Evolutionary conservation across 257 asterid species (phyloP).

Genomic region (Dorcoceras hygrometricum): DNA sequence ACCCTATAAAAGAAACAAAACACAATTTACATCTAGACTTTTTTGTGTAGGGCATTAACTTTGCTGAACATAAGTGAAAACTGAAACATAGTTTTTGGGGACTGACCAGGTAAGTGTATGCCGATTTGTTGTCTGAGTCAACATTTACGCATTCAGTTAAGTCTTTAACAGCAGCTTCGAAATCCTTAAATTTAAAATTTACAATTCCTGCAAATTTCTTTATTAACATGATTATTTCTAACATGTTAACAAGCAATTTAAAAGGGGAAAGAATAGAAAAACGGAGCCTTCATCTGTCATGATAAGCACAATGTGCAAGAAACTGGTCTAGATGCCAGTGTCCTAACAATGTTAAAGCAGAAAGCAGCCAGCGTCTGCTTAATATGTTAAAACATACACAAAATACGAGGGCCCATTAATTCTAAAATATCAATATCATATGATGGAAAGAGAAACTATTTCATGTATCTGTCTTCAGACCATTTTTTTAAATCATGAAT

Average conservation of each 20-base stretch:
- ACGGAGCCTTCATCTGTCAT: conserved; percentile 22
- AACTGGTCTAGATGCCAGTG: background rate
- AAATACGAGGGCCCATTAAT: conserved; percentile 6
- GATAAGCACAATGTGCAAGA: conserved; percentile 19
- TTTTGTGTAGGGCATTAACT: background rate
- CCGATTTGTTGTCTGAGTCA: conserved; percentile 89
- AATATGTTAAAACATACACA: conserved; percentile 3
- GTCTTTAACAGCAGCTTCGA: conserved; percentile 84
- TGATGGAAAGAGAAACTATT: background rate
- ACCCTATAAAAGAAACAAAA: conserved; percentile 52
- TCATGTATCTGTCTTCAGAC: too few species aligned
- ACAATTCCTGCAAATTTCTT: conserved; percentile 74
- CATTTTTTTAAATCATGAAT: too few species aligned
- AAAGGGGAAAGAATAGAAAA: background rate
- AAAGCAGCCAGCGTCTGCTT: conserved; percentile 3
- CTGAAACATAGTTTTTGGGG: conserved; percentile 18
- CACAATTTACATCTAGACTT: background rate
- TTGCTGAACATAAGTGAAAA: background rate
- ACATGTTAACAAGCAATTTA: conserved; percentile 21
- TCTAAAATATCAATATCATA: background rate
- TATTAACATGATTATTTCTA: conserved; percentile 23
- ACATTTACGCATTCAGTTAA: conserved; percentile 74
- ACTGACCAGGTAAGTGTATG: conserved; percentile 90
- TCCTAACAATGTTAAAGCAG: background rate
- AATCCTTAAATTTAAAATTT: conserved; percentile 92